Evolutionary conservation across 768 basidiomycete genomes (phyloP).

Genomic region (Leucosporidium scottii): DNA sequence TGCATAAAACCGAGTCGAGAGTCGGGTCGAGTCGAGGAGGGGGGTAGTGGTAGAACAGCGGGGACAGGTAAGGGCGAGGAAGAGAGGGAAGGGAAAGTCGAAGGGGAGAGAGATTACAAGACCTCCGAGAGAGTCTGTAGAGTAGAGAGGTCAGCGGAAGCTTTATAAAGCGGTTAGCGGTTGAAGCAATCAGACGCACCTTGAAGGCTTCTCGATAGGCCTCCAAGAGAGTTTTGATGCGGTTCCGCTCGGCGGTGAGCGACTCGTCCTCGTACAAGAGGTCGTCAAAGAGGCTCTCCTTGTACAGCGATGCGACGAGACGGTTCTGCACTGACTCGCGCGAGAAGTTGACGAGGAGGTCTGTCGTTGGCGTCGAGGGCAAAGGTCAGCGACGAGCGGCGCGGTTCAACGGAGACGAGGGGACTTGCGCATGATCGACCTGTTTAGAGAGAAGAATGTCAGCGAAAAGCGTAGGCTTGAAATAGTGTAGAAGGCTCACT

Average conservation of each 20-base stretch:
- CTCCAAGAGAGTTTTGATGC: slow-evolving; percentile 88
- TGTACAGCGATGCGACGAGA: slow-evolving; percentile 87
- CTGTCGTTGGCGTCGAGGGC: neutral
- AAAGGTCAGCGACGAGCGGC: too few species aligned
- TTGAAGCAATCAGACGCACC: slow-evolving; percentile 2
- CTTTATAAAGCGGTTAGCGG: too few species aligned
- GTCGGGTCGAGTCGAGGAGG: too few species aligned
- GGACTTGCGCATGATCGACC: slow-evolving; percentile 73
- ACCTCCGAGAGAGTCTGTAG: slow-evolving; percentile 27
- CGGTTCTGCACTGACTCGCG: slow-evolving; percentile 94
- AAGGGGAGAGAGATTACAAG: slow-evolving; percentile 1
- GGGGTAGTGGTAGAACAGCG: too few species aligned
- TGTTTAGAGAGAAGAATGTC: neutral
- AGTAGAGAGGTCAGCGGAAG: neutral
- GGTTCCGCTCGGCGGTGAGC: slow-evolving; percentile 80
- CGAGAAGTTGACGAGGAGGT: slow-evolving; percentile 87
- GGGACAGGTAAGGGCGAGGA: too few species aligned
- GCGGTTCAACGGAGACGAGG: too few species aligned
- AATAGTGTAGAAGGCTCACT: too few species aligned
- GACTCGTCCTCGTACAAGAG: slow-evolving; percentile 92
- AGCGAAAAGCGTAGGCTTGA: slow-evolving; percentile 6
- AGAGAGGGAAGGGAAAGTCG: too few species aligned
- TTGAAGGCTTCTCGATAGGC: slow-evolving; percentile 67
- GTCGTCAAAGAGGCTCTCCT: slow-evolving; percentile 83
- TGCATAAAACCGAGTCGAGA: too few species aligned